Evolutionary conservation across 1,139 yeast species (phyloP).

Genomic region (Saccharomyces hybrid): DNA sequence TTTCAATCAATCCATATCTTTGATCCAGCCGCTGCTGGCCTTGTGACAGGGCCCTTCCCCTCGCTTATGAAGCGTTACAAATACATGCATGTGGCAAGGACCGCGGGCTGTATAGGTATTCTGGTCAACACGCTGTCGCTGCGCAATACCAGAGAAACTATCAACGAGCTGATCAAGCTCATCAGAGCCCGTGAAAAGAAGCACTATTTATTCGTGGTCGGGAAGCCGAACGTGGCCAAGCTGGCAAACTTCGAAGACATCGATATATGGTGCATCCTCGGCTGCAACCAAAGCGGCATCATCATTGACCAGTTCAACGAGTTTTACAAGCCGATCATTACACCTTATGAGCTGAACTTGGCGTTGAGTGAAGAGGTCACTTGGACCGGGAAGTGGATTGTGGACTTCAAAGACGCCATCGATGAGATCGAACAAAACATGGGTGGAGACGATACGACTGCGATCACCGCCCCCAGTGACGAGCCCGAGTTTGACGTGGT

Average conservation of each 20-base stretch:
- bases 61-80: slow-evolving; percentile 76
- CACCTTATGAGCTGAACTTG: slow-evolving; percentile 83
- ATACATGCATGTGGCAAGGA: slow-evolving; percentile 78
- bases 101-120: slow-evolving; percentile 87
- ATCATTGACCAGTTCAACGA: slow-evolving; percentile 70
- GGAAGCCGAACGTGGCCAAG: slow-evolving; percentile 97
- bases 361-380: slow-evolving; percentile 67
- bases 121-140: slow-evolving; percentile 83
- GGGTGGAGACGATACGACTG: slow-evolving; percentile 23
- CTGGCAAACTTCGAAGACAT: slow-evolving; percentile 88
- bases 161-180: slow-evolving; percentile 52
- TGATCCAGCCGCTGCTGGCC: slow-evolving; percentile 35
- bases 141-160: slow-evolving; percentile 55
- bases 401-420: slow-evolving; percentile 53
- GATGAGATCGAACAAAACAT: slow-evolving; percentile 27
- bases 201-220: slow-evolving; percentile 89
- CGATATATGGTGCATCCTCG: slow-evolving; percentile 89
- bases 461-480: slow-evolving; percentile 33
- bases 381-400: slow-evolving; percentile 93
- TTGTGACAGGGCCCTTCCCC: slow-evolving; percentile 57
- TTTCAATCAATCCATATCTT: slow-evolving; percentile 48
- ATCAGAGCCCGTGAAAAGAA: slow-evolving; percentile 77
- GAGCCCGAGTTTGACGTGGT: slow-evolving; percentile 84
- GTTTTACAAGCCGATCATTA: slow-evolving; percentile 81
- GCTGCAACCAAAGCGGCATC: slow-evolving; percentile 92